A percentile compares a stretch with the other conserved stretches of the same genome.
Conservation (phyloP, 495 filamentous ascomycete species). For the Aspergillus incahuasiensis region DNA sequence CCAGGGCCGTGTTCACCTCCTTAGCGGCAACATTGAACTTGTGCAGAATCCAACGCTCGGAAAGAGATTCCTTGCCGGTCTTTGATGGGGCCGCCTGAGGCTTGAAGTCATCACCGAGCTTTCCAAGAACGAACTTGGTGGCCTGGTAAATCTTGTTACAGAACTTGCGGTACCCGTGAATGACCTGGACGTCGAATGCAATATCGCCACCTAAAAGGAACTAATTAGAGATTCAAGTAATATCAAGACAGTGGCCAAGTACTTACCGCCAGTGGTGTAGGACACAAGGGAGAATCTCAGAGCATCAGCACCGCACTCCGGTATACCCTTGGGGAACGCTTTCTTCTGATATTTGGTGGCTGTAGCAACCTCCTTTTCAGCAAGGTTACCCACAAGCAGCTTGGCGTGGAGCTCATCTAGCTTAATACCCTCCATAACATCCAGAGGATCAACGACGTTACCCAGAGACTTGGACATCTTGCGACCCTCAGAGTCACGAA, state of each 20-base stretch:
- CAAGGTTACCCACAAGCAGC: conserved; percentile 64
- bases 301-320: conserved; percentile 82
- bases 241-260: neutral
- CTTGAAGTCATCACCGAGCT: conserved; percentile 65
- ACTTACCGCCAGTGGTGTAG: conserved; percentile 77
- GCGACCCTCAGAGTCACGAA: conserved; percentile 72
- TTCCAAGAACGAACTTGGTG: conserved; percentile 79
- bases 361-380: conserved; percentile 65
- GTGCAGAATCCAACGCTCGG: conserved; percentile 83
- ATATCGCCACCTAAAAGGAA: conserved; percentile 59
- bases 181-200: conserved; percentile 77
- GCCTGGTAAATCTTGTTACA: conserved; percentile 93
- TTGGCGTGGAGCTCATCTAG: conserved; percentile 66
- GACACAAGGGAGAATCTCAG: conserved; percentile 75
- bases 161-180: conserved; percentile 79
- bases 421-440: conserved; percentile 70
- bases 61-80: conserved; percentile 63
- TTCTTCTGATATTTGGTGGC: conserved; percentile 76
- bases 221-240: neutral
- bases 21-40: conserved; percentile 70
- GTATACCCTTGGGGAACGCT: conserved; percentile 75
- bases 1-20: conserved; percentile 66
- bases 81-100: conserved; percentile 52
- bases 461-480: conserved; percentile 86
- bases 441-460: conserved; percentile 78